These are phyloP conservation scores for Tetracladium maxilliforme DNA, from an alignment of 2,329 filamentous ascomycete species.

Conservation along the genomic window DNA sequence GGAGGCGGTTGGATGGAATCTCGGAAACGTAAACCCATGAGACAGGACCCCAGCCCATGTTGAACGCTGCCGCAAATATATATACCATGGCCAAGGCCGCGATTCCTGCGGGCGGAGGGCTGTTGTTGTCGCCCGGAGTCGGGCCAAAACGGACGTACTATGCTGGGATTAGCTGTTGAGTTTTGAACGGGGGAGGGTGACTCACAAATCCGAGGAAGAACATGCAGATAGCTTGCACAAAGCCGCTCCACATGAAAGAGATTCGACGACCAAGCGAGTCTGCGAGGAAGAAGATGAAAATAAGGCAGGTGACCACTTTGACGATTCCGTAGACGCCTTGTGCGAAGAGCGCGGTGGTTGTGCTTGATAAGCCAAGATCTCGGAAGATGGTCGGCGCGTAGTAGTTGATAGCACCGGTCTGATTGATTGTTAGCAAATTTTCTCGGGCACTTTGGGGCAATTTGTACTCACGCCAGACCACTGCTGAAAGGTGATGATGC, in stretches of 20 bases:
- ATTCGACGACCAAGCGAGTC: slow-evolving; percentile 51
- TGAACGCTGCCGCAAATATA: slow-evolving; percentile 54
- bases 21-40: slow-evolving; percentile 61
- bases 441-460: too few species aligned
- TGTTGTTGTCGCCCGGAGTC: slow-evolving; percentile 41
- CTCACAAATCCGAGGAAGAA: slow-evolving; percentile 52
- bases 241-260: slow-evolving; percentile 48
- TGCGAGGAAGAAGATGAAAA: slow-evolving; percentile 52
- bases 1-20: slow-evolving; percentile 51
- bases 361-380: slow-evolving; percentile 37
- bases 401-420: slow-evolving; percentile 37
- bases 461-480: slow-evolving; percentile 49
- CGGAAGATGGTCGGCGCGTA: slow-evolving; percentile 57
- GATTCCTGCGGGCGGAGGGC: slow-evolving; percentile 59
- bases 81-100: slow-evolving; percentile 56
- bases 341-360: slow-evolving; percentile 48
- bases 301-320: slow-evolving; percentile 47
- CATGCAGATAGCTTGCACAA: slow-evolving; percentile 43
- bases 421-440: too few species aligned
- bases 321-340: slow-evolving; percentile 62
- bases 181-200: too few species aligned
- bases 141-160: slow-evolving; percentile 45
- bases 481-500: slow-evolving; percentile 51
- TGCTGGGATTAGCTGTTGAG: too few species aligned
- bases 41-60: slow-evolving; percentile 56